phyloP scores from a whole-genome alignment of 2,329 filamentous ascomycete species.

The Aspergillus eucalypticola region DNA sequence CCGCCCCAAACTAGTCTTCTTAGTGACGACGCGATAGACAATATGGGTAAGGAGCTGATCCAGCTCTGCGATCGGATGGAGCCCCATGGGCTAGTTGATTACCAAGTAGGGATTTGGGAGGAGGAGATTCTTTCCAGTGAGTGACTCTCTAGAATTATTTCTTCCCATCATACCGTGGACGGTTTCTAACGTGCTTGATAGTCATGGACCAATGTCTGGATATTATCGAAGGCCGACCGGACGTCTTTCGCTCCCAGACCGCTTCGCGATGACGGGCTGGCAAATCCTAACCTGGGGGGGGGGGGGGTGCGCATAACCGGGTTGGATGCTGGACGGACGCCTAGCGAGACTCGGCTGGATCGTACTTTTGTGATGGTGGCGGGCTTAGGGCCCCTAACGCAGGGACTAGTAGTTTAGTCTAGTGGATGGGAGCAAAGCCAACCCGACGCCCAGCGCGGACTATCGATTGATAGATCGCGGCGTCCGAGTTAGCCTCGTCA shows the following conservation, averaged over 20 bases:
- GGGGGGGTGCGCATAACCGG: neutral
- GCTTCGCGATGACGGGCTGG: constrained; percentile 29
- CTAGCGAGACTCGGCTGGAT: constrained; percentile 7
- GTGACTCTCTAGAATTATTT: constrained; percentile 36
- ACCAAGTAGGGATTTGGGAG: constrained; percentile 95
- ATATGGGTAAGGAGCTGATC: constrained; percentile 79
- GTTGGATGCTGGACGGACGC: neutral
- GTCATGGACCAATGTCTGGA: constrained; percentile 58
- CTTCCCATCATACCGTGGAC: neutral
- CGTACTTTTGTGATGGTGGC: constrained; percentile 9
- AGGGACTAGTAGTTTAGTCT: constrained; percentile 18
- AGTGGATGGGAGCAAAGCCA: constrained; percentile 8
- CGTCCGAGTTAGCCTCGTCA: neutral
- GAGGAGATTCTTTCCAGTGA: constrained; percentile 83
- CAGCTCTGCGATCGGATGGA: constrained; percentile 83
- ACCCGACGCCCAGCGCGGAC: constrained; percentile 9
- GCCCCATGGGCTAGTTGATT: constrained; percentile 91
- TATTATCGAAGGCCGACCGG: constrained; percentile 47
- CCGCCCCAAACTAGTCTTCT: constrained; percentile 64
- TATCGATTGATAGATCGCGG: constrained; percentile 19
- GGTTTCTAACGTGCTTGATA: constrained; percentile 25
- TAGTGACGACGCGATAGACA: constrained; percentile 67
- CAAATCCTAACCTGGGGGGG: constrained; percentile 2
- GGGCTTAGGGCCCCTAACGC: constrained; percentile 7
- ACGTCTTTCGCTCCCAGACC: constrained; percentile 24